A percentile compares a stretch with the other conserved stretches of the same genome.
Evolutionary conservation across 495 filamentous ascomycete genomes (phyloP).

Genomic region (Symbiotaphrina buchneri): DNA sequence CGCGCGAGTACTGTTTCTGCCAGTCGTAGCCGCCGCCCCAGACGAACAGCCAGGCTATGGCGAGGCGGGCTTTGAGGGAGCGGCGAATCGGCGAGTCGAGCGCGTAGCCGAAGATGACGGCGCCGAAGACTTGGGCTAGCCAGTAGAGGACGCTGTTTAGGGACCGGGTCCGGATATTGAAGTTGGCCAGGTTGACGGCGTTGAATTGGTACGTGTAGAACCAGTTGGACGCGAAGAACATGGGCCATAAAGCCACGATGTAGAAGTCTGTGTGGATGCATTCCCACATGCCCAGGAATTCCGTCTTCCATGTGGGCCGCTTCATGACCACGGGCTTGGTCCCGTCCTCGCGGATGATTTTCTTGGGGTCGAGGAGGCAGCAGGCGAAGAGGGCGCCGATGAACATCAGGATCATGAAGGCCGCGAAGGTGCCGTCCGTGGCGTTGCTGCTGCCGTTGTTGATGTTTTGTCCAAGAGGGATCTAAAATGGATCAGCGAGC

Average conservation of each 20-base stretch:
- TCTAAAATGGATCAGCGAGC: conserved; percentile 15
- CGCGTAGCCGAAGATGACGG: conserved; percentile 50
- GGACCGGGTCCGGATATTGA: conserved; percentile 61
- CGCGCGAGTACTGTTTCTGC: conserved; percentile 38
- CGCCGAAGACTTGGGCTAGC: conserved; percentile 69
- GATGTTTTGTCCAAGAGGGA: conserved; percentile 65
- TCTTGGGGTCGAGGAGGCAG: conserved; percentile 50
- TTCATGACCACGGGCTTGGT: conserved; percentile 72
- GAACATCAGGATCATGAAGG: conserved; percentile 74
- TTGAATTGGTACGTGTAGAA: conserved; percentile 51
- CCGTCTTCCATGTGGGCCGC: conserved; percentile 47
- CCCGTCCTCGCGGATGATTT: conserved; percentile 61
- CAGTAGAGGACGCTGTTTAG: conserved; percentile 79
- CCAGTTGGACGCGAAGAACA: conserved; percentile 65
- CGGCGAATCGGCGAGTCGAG: conserved; percentile 55
- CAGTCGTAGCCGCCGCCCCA: conserved; percentile 82
- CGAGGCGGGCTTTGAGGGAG: too few species aligned
- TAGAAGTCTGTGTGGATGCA: conserved; percentile 51
- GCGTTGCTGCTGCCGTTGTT: conserved; percentile 34
- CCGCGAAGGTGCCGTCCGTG: conserved; percentile 72
- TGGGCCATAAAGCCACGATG: conserved; percentile 68
- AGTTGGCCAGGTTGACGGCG: conserved; percentile 42
- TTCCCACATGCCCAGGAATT: conserved; percentile 57
- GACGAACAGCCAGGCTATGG: too few species aligned
- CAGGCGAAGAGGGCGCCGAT: conserved; percentile 50